phyloP scores from a whole-genome alignment of 805 yeast species.

The Pichia rugopelliculosa region DNA sequence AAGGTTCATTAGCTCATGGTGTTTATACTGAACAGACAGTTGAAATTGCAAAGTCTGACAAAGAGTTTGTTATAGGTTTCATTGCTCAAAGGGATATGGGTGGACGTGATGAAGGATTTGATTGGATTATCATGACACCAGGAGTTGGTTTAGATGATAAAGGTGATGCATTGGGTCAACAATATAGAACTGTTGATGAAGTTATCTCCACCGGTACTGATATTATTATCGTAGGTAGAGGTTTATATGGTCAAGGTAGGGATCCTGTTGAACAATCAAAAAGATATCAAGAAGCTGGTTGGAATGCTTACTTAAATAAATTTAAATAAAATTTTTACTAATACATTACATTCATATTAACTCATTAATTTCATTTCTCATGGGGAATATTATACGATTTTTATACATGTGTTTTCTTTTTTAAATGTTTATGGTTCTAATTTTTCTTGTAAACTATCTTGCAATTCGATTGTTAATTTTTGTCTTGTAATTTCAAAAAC shows the following conservation, averaged over 20 bases:
- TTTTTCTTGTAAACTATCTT: slow-evolving; percentile 11
- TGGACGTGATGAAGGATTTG: slow-evolving; percentile 75
- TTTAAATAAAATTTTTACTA: slow-evolving; percentile 7
- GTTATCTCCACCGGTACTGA: slow-evolving; percentile 86
- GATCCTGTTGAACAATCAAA: slow-evolving; percentile 83
- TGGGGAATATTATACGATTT: background rate
- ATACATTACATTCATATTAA: background rate
- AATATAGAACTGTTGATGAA: slow-evolving; percentile 84
- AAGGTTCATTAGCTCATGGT: slow-evolving; percentile 90
- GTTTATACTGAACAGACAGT: slow-evolving; percentile 83
- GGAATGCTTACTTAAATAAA: slow-evolving; percentile 74
- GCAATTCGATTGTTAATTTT: slow-evolving; percentile 24
- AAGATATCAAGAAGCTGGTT: slow-evolving; percentile 88
- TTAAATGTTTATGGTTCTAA: slow-evolving; percentile 3
- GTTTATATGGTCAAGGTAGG: slow-evolving; percentile 89
- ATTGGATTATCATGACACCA: slow-evolving; percentile 96
- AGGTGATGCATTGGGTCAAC: slow-evolving; percentile 95
- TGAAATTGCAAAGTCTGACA: slow-evolving; percentile 77
- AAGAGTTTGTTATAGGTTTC: slow-evolving; percentile 90
- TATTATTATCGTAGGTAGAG: slow-evolving; percentile 96
- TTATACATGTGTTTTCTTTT: background rate
- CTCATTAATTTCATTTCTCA: background rate
- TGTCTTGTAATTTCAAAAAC: slow-evolving; percentile 76
- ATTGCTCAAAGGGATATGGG: slow-evolving; percentile 91
- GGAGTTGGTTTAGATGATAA: slow-evolving; percentile 97